Evolutionary conservation across 2,329 filamentous ascomycete genomes (phyloP).

Genomic region (Penicillium digitatum): DNA sequence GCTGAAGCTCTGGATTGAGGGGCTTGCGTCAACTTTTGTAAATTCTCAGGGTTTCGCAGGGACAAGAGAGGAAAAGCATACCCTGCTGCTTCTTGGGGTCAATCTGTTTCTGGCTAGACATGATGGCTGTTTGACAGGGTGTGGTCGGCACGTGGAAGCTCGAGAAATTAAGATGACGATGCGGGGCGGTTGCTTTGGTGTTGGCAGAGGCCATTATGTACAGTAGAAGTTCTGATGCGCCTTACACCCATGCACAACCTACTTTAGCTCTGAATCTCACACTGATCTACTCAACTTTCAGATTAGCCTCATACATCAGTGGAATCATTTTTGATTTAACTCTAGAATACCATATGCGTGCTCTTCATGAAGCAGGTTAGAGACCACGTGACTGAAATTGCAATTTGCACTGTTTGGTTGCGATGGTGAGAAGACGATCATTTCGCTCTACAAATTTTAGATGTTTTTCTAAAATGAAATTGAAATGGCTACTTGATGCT

Average conservation of each 20-base stretch:
- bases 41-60: neutral
- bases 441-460: neutral
- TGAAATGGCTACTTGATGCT: neutral
- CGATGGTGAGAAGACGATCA: neutral
- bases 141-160: conserved; percentile 17
- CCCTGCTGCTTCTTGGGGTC: conserved; percentile 48
- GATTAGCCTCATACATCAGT: neutral
- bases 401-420: conserved; percentile 32
- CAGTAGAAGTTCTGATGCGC: neutral
- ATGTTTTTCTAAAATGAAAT: neutral
- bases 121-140: conserved; percentile 20
- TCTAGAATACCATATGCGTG: neutral
- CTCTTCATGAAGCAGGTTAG: neutral
- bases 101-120: conserved; percentile 41
- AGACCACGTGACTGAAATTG: conserved; percentile 24
- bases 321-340: neutral
- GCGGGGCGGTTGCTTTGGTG: conserved; percentile 28
- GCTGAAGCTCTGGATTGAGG: conserved; percentile 43
- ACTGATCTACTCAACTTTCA: neutral
- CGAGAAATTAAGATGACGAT: conserved; percentile 31
- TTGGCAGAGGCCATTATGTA: conserved; percentile 10
- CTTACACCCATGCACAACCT: neutral
- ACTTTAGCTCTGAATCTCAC: neutral
- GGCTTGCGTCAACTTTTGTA: conserved; percentile 7
- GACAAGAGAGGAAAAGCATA: conserved; percentile 19